Conservation (phyloP, 2,329 filamentous ascomycete genomes). For the Colletotrichum somersetense region DNA sequence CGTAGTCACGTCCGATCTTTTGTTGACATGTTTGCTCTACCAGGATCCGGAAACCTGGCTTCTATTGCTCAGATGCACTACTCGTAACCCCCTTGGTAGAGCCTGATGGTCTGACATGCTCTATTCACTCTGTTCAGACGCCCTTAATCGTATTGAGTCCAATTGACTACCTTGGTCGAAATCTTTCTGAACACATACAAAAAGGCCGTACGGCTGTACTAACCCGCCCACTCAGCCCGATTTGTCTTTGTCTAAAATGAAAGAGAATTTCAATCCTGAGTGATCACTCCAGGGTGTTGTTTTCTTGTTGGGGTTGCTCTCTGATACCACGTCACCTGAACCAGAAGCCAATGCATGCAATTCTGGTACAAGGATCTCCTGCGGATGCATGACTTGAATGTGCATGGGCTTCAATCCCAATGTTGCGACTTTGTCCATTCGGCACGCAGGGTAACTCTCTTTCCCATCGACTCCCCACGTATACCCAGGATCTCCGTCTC, state of each 20-base stretch:
- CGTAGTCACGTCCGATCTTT: too few species aligned
- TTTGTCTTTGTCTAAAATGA: background rate
- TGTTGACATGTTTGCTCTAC: too few species aligned
- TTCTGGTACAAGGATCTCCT: background rate
- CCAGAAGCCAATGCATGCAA: background rate
- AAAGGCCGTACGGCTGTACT: background rate
- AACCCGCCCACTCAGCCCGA: background rate
- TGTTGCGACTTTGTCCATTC: constrained; percentile 54
- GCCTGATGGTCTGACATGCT: too few species aligned
- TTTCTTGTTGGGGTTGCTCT: background rate
- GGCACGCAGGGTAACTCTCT: constrained; percentile 48
- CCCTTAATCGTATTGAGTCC: too few species aligned
- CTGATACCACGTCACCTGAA: background rate
- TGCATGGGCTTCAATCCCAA: constrained; percentile 45
- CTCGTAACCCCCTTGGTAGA: too few species aligned
- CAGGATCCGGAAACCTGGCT: too few species aligned
- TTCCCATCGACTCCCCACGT: constrained; percentile 55
- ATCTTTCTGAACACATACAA: background rate
- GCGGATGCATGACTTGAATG: constrained; percentile 45
- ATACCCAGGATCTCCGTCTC: constrained; percentile 48
- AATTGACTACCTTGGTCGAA: too few species aligned
- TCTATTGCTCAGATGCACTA: too few species aligned
- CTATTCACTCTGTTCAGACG: too few species aligned
- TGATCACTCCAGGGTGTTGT: constrained; percentile 32
- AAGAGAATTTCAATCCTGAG: constrained; percentile 25